These are phyloP conservation scores for Petunia hybrid DNA, from an alignment of 305 asterid species.

Conservation along the genomic window DNA sequence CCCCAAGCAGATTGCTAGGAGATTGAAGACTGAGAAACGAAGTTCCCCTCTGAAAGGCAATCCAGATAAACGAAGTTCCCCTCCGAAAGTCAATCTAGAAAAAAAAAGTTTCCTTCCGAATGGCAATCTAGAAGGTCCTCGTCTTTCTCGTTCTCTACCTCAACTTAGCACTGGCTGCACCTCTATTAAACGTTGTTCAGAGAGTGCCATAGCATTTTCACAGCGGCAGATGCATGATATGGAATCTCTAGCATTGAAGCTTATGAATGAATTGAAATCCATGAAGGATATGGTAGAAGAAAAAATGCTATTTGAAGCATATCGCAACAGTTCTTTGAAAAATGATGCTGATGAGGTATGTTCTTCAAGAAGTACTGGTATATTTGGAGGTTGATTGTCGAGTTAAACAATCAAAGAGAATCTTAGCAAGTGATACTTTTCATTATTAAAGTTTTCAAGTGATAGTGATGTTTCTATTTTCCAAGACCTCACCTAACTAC, in stretches of 20 bases:
- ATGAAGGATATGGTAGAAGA: conserved; percentile 86
- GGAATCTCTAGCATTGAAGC: conserved; percentile 74
- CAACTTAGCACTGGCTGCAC: conserved; percentile 67
- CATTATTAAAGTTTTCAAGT: not conserved
- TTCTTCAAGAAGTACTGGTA: conserved; percentile 12
- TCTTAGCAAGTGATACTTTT: not conserved
- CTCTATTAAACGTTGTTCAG: conserved; percentile 75
- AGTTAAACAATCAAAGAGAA: not conserved
- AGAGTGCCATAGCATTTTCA: conserved; percentile 84
- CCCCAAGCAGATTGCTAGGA: conserved; percentile 51
- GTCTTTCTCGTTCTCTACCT: conserved; percentile 64
- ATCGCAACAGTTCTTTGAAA: conserved; percentile 68
- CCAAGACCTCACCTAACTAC: not conserved
- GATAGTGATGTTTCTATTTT: not conserved
- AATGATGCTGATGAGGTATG: conserved; percentile 86
- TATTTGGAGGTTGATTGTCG: conserved; percentile 11
- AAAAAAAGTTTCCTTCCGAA: conserved; percentile 44
- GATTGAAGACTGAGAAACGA: conserved; percentile 46
- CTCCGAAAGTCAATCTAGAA: conserved; percentile 58
- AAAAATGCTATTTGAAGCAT: conserved; percentile 78
- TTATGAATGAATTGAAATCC: conserved; percentile 79
- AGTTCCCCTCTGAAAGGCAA: conserved; percentile 53
- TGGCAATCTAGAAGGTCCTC: conserved; percentile 71
- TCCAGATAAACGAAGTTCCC: conserved; percentile 48
- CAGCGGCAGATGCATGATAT: conserved; percentile 87